Percentiles rank a stretch among this genome's conserved stretches.
These are phyloP conservation scores for Barnettozyma salicaria DNA, from an alignment of 805 yeast species.

Conservation along the genomic window DNA sequence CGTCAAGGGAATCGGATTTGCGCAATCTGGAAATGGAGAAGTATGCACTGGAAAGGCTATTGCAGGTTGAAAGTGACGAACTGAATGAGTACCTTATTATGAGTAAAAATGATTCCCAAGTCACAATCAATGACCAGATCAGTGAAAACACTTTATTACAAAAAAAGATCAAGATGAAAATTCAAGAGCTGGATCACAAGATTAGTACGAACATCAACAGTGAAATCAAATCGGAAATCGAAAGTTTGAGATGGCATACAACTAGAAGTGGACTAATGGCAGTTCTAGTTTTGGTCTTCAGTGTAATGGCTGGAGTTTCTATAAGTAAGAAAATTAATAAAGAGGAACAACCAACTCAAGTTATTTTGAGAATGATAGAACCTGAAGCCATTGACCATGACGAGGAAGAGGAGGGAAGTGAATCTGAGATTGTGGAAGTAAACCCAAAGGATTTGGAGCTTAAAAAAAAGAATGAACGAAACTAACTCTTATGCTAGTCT, in stretches of 20 bases:
- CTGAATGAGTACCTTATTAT: conserved; percentile 54
- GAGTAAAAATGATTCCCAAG: conserved; percentile 69
- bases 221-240: conserved; percentile 80
- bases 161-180: conserved; percentile 56
- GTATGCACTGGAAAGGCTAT: conserved; percentile 64
- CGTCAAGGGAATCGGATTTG: conserved; percentile 63
- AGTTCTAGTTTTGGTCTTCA: conserved; percentile 57
- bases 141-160: conserved; percentile 76
- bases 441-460: conserved; percentile 4
- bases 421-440: conserved; percentile 17
- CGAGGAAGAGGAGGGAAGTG: conserved; percentile 30
- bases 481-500: neutral
- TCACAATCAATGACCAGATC: conserved; percentile 80
- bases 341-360: conserved; percentile 30
- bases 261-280: conserved; percentile 84
- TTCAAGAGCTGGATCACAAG: conserved; percentile 80
- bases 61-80: conserved; percentile 70
- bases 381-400: conserved; percentile 22
- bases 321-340: conserved; percentile 32
- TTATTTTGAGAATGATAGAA: conserved; percentile 28
- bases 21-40: conserved; percentile 61
- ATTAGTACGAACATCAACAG: conserved; percentile 77
- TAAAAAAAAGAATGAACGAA: conserved; percentile 5
- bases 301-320: conserved; percentile 50
- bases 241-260: conserved; percentile 86